phyloP scores from a whole-genome alignment of 2,329 filamentous ascomycete species.

The Zelopaecilomyces penicillatus region DNA sequence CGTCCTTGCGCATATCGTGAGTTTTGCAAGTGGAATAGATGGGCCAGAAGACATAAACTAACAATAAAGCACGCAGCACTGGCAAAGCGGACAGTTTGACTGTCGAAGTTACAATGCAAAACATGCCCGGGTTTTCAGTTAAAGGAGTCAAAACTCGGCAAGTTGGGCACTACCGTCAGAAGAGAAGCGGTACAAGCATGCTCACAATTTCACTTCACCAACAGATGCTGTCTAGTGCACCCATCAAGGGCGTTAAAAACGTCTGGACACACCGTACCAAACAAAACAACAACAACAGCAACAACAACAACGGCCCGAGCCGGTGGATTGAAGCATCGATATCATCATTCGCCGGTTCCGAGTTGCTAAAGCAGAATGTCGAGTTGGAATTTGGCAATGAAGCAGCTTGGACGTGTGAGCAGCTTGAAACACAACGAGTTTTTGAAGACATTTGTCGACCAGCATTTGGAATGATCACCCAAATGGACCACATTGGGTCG shows the following conservation, averaged over 20 bases:
- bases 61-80: background rate
- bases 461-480: slow-evolving; percentile 20
- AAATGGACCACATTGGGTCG: slow-evolving; percentile 24
- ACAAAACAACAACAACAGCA: background rate
- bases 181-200: background rate
- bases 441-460: slow-evolving; percentile 20
- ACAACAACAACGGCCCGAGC: background rate
- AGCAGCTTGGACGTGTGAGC: slow-evolving; percentile 16
- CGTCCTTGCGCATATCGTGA: slow-evolving; percentile 18
- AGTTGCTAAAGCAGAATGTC: slow-evolving; percentile 17
- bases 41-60: background rate
- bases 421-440: slow-evolving; percentile 13
- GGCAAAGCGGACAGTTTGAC: background rate
- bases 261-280: no score
- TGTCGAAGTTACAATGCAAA: background rate
- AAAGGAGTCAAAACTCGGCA: slow-evolving; percentile 4
- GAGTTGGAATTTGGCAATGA: slow-evolving; percentile 18
- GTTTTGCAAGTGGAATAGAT: slow-evolving; percentile 3
- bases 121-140: background rate
- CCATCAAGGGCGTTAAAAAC: no score
- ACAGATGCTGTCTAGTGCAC: no score
- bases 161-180: slow-evolving; percentile 3
- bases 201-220: background rate
- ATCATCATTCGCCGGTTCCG: slow-evolving; percentile 13
- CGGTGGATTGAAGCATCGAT: slow-evolving; percentile 22